These are phyloP conservation scores for Verbascum thapsus DNA, from an alignment of 257 asterid genomes.

Conservation along the genomic window DNA sequence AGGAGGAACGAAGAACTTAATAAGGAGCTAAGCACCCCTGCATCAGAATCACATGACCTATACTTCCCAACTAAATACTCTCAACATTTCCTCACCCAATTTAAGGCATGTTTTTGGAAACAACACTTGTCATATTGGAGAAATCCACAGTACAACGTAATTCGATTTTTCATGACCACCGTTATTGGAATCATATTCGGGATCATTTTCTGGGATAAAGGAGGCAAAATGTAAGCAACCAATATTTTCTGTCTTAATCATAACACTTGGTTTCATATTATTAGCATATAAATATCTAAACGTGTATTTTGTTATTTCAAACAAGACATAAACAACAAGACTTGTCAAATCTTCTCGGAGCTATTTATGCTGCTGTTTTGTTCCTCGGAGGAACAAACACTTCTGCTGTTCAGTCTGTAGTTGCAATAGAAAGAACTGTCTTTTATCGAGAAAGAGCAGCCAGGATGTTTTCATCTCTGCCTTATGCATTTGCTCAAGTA, in stretches of 20 bases:
- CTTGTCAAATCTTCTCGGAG: slow-evolving; percentile 63
- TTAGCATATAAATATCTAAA: neutral
- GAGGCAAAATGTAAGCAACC: slow-evolving; percentile 53
- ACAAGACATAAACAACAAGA: slow-evolving; percentile 58
- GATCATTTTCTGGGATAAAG: slow-evolving; percentile 66
- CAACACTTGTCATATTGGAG: slow-evolving; percentile 75
- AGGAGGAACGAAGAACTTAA: slow-evolving; percentile 58
- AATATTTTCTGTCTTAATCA: slow-evolving; percentile 5
- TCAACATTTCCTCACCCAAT: slow-evolving; percentile 54
- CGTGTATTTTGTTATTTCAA: neutral
- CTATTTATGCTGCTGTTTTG: slow-evolving; percentile 70
- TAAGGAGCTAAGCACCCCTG: slow-evolving; percentile 47
- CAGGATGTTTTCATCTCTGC: slow-evolving; percentile 67
- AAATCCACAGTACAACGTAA: slow-evolving; percentile 69
- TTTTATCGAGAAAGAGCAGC: slow-evolving; percentile 73
- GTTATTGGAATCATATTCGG: slow-evolving; percentile 66
- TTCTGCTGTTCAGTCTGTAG: slow-evolving; percentile 69
- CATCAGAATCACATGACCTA: slow-evolving; percentile 47
- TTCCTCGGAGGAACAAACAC: slow-evolving; percentile 73
- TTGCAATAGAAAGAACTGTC: slow-evolving; percentile 64
- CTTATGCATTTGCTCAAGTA: slow-evolving; percentile 81
- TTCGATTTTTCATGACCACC: slow-evolving; percentile 62
- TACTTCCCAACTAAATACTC: slow-evolving; percentile 67
- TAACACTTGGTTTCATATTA: too few relatives aligned
- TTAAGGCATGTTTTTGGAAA: slow-evolving; percentile 65